Conservation (phyloP, 2,329 filamentous ascomycete species). For the Rhynchosporium agropyri region DNA sequence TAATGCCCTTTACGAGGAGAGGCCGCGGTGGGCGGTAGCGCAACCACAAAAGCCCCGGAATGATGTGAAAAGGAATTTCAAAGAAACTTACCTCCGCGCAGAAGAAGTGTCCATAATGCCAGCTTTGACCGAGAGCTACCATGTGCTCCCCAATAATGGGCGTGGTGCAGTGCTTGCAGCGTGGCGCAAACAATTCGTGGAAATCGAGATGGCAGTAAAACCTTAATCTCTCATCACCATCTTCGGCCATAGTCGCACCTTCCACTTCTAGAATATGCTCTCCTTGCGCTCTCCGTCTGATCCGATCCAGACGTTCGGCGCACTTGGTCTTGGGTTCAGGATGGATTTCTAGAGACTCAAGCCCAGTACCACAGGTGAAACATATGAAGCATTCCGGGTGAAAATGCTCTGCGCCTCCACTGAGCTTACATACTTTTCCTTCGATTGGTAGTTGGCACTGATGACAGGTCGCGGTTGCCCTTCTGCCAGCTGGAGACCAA, state of each 20-base stretch:
- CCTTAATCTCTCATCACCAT: slow-evolving; percentile 72
- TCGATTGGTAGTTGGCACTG: slow-evolving; percentile 84
- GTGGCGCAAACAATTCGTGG: slow-evolving; percentile 89
- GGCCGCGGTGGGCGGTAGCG: too few species aligned
- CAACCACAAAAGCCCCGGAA: too few species aligned
- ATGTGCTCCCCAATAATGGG: slow-evolving; percentile 95
- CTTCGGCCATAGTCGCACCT: slow-evolving; percentile 66
- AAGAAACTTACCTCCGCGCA: slow-evolving; percentile 62
- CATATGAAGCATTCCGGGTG: slow-evolving; percentile 94
- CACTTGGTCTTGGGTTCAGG: slow-evolving; percentile 80
- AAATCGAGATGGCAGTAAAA: slow-evolving; percentile 99
- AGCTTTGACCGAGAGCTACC: slow-evolving; percentile 90
- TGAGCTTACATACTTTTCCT: slow-evolving; percentile 84
- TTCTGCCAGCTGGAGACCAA: slow-evolving; percentile 58
- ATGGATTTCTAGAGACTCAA: slow-evolving; percentile 96
- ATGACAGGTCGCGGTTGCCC: slow-evolving; percentile 74
- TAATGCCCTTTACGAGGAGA: too few species aligned
- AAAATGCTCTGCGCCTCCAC: slow-evolving; percentile 73
- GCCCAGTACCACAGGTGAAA: slow-evolving; percentile 80
- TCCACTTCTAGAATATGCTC: slow-evolving; percentile 64
- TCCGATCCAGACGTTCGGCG: slow-evolving; percentile 72
- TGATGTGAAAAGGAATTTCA: too few species aligned
- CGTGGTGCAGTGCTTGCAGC: slow-evolving; percentile 94
- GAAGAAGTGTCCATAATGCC: slow-evolving; percentile 98
- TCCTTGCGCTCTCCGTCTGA: slow-evolving; percentile 62